Percentiles rank a stretch among this genome's conserved stretches.
phyloP scores from a whole-genome alignment of 2,329 filamentous ascomycete species.

The Verticillium isaacii region DNA sequence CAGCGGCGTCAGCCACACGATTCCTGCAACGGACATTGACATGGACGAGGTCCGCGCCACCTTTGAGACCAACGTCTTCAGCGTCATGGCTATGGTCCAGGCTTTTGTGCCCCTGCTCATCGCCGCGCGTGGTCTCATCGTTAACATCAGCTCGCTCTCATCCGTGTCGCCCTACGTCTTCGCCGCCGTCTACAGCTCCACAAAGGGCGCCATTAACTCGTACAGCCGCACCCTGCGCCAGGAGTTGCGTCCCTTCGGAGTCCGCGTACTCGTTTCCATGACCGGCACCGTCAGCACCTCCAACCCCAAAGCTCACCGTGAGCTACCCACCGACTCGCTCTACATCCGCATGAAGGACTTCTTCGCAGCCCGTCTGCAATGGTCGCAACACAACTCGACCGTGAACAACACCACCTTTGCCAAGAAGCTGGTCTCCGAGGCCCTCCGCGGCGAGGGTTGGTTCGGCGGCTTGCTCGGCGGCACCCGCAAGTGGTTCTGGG shows the following conservation, averaged over 20 bases:
- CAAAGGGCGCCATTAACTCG: slow-evolving; percentile 47
- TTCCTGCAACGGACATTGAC: slow-evolving; percentile 47
- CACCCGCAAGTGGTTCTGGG: slow-evolving; percentile 28
- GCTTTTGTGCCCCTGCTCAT: slow-evolving; percentile 46
- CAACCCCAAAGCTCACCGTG: slow-evolving; percentile 30
- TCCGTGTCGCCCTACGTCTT: slow-evolving; percentile 48
- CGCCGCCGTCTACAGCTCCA: slow-evolving; percentile 48
- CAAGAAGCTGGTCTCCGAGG: slow-evolving; percentile 32
- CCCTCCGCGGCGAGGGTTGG: slow-evolving; percentile 33
- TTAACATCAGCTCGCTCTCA: slow-evolving; percentile 51
- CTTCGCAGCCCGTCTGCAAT: slow-evolving; percentile 40
- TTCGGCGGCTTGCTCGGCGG: slow-evolving; percentile 25
- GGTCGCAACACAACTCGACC: slow-evolving; percentile 42
- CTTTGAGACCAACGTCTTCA: slow-evolving; percentile 55
- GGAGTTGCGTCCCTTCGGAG: slow-evolving; percentile 48
- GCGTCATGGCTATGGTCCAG: slow-evolving; percentile 50
- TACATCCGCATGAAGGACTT: slow-evolving; percentile 41
- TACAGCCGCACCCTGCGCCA: slow-evolving; percentile 50
- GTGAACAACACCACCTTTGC: slow-evolving; percentile 41
- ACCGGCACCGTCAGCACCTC: slow-evolving; percentile 48
- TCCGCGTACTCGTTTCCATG: slow-evolving; percentile 54
- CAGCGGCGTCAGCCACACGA: slow-evolving; percentile 46
- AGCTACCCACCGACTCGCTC: slow-evolving; percentile 38
- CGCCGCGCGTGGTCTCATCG: slow-evolving; percentile 42
- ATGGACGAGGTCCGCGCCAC: slow-evolving; percentile 47